Conservation (phyloP, 1,139 yeast genomes). For the Entelexis paramagnoliae region DNA sequence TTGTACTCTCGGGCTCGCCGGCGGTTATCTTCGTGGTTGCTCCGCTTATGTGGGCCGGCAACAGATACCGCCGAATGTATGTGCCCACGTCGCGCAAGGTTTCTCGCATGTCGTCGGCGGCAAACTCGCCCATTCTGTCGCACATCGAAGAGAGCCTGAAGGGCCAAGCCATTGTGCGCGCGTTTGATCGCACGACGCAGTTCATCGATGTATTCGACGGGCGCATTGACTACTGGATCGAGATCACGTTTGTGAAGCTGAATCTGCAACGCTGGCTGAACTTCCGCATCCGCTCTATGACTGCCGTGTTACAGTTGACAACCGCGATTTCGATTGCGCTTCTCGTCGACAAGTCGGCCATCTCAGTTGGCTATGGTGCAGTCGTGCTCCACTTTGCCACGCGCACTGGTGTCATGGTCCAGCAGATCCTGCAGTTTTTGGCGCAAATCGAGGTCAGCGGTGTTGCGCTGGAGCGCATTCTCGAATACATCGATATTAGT, state of each 20-base stretch:
- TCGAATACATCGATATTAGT: conserved; percentile 56
- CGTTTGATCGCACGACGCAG: conserved; percentile 42
- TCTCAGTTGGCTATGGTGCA: conserved; percentile 63
- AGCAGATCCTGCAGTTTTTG: conserved; percentile 52
- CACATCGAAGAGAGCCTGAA: conserved; percentile 67
- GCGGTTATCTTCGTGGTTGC: conserved; percentile 44
- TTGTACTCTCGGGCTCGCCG: conserved; percentile 63
- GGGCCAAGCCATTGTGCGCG: conserved; percentile 63
- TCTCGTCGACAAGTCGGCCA: conserved; percentile 42
- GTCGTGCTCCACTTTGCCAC: conserved; percentile 62
- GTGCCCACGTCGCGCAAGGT: conserved; percentile 70
- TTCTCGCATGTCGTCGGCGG: conserved; percentile 66
- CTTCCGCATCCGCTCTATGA: conserved; percentile 57
- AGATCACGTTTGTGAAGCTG: conserved; percentile 46
- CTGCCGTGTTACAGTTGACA: conserved; percentile 51
- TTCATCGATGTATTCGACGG: conserved; percentile 47
- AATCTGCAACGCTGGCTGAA: conserved; percentile 65
- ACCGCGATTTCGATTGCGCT: conserved; percentile 45
- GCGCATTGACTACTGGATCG: conserved; percentile 54
- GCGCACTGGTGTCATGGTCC: conserved; percentile 50
- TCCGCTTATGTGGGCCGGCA: conserved; percentile 48
- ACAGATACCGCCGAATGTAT: conserved; percentile 74
- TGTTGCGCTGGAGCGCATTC: conserved; percentile 65
- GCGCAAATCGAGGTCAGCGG: conserved; percentile 68
- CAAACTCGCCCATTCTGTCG: conserved; percentile 68